phyloP scores from a whole-genome alignment of 176 grass and related monocot genomes.

The Tillandsia fasciculata region DNA sequence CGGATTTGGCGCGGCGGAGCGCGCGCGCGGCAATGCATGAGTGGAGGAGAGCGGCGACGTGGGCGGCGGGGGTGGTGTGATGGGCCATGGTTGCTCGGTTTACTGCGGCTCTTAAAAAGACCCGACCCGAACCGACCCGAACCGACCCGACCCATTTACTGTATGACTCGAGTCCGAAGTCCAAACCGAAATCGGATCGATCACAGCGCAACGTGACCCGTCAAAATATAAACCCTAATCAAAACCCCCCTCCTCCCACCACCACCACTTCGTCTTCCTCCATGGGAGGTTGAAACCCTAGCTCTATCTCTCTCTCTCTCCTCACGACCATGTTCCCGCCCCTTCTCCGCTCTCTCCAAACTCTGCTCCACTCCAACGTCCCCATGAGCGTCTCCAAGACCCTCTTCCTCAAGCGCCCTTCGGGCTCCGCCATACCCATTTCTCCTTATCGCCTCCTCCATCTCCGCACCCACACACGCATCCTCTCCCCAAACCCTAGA shows the following conservation, averaged over 20 bases:
- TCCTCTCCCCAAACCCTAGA: neutral
- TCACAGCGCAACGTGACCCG: neutral
- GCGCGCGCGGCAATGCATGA: slow-evolving; percentile 25
- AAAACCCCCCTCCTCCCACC: neutral
- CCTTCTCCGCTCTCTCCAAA: slow-evolving; percentile 15
- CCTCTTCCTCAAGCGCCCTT: neutral
- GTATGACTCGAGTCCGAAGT: no score
- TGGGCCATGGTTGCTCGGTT: slow-evolving; percentile 7
- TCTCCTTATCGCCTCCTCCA: slow-evolving; percentile 15
- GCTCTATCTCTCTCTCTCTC: neutral
- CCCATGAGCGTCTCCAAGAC: slow-evolving; percentile 19
- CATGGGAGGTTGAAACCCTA: slow-evolving; percentile 7
- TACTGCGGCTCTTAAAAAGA: no score
- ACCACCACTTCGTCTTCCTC: neutral
- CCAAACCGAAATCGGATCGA: neutral
- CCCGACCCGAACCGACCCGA: no score
- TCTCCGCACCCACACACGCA: slow-evolving; percentile 1
- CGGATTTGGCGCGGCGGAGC: slow-evolving; percentile 14
- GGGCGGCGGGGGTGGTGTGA: neutral
- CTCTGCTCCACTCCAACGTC: slow-evolving; percentile 2
- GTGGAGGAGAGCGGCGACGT: slow-evolving; percentile 25
- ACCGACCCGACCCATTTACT: no score
- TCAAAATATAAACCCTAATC: slow-evolving; percentile 21
- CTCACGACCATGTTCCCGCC: slow-evolving; percentile 2
- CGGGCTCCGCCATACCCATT: neutral